Evolutionary conservation across 306 rosid species (phyloP).

Genomic region (Vicia villosa): DNA sequence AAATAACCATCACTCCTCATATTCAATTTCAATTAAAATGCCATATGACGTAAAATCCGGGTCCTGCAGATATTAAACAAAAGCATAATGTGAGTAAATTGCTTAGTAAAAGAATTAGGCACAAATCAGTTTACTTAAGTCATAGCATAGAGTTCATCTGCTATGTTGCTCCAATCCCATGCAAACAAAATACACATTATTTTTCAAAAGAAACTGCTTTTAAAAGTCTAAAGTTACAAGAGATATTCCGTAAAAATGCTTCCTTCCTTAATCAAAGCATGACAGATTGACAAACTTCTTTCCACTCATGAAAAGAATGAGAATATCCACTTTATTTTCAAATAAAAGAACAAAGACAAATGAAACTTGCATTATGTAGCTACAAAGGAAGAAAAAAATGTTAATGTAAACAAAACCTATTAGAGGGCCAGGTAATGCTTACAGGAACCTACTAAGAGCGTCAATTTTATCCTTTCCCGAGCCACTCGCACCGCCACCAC

Average conservation of each 20-base stretch:
- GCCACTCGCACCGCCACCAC: slow-evolving; percentile 43
- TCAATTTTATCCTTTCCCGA: slow-evolving; percentile 81
- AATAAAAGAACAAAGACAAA: not conserved
- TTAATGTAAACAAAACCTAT: too few relatives aligned
- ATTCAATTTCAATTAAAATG: slow-evolving; percentile 72
- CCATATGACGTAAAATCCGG: slow-evolving; percentile 89
- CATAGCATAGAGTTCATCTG: not conserved
- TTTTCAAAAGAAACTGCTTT: not conserved
- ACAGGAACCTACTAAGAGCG: slow-evolving; percentile 91
- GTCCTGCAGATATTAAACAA: slow-evolving; percentile 58
- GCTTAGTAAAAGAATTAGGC: slow-evolving; percentile 17
- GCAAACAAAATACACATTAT: not conserved
- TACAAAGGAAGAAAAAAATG: too few relatives aligned
- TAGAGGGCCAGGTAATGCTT: slow-evolving; percentile 41
- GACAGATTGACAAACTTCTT: not conserved
- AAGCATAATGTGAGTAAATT: slow-evolving; percentile 5
- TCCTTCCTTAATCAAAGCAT: slow-evolving; percentile 5
- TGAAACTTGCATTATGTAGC: not conserved
- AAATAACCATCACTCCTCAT: slow-evolving; percentile 79
- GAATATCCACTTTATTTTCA: not conserved
- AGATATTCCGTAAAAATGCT: not conserved
- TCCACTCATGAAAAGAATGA: not conserved
- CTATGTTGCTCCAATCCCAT: slow-evolving; percentile 2
- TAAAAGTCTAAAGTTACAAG: slow-evolving; percentile 3
- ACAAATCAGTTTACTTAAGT: not conserved